Base-by-base conservation (phyloP, 192 early-diverging fungal species). In the Diversispora epigaea region DNA sequence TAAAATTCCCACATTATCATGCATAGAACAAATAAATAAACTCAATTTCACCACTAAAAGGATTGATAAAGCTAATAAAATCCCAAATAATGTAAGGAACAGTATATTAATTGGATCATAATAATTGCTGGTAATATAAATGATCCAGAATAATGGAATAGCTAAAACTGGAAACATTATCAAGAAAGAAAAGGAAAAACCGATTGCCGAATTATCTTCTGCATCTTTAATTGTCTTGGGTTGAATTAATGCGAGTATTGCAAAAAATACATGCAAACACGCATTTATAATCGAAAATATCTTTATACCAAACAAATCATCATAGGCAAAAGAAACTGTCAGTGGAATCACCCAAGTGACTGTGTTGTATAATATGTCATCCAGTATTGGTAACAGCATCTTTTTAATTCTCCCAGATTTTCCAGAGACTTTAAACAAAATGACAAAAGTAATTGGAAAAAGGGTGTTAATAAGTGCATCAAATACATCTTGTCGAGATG, bases 221-320 rank as follows among this genome's bases (percentile, higher is more conserved):
- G 0, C 32, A 62, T 2, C 60, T 14, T 57, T 57, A 19, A 57
- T 57, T 19, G 19, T 57, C n/a, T 21, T 5, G 40, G 41, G 3
- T 50, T 22, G 17, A 72, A 72, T 58, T 58, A 72, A 44, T 25
- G 70, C 70, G 32, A n/a, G 10, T 44, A 58, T 6, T 44, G 17
- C 43, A n/a, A 17, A 72, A 58, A 12, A 5, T 44, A 57, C 15
- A 72, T 72, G 70, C n/a, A 72, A 56, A 72, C 15, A 12, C 56
- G 45, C 58, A 17, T 72, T 72, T 56, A 56, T 32, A 46, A 72
- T 58, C 11, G 70, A 72, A 58, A 72, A 72, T 69, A 69, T 69
- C 17, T 54, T 50, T 32, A 69, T 69, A 52, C 8, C 6, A 21
- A 52, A 52, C 25, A 52, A n/a, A 55, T 69, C 50, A 52, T 14